Conservation (phyloP, 768 basidiomycete genomes). For the Phlebiopsis gigantea region DNA sequence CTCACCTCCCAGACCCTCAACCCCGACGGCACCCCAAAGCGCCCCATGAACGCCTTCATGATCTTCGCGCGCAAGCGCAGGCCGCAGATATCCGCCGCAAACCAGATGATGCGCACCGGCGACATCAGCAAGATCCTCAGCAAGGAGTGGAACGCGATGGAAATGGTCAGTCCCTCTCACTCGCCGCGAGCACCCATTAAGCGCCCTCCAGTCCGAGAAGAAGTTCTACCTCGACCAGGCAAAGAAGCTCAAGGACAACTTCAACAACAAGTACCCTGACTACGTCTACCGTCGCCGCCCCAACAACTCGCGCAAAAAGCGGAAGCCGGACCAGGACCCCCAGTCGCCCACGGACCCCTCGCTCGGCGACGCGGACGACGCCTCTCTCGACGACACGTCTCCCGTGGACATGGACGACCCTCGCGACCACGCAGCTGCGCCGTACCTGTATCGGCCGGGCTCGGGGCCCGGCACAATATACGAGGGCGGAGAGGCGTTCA, state of each 20-base stretch:
- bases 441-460: slow-evolving; percentile 20
- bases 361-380: slow-evolving; percentile 30
- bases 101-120: slow-evolving; percentile 86
- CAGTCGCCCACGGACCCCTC: slow-evolving; percentile 27
- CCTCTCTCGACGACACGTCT: slow-evolving; percentile 32
- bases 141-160: slow-evolving; percentile 83
- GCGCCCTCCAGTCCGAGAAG: slow-evolving; percentile 59
- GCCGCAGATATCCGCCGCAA: slow-evolving; percentile 81
- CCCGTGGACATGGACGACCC: slow-evolving; percentile 31
- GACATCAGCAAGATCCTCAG: slow-evolving; percentile 86
- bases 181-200: neutral
- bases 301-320: slow-evolving; percentile 76
- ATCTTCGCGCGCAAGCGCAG: slow-evolving; percentile 80
- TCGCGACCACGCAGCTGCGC: slow-evolving; percentile 13
- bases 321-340: slow-evolving; percentile 32
- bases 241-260: slow-evolving; percentile 78
- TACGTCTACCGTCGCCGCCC: slow-evolving; percentile 86
- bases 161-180: slow-evolving; percentile 43
- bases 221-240: slow-evolving; percentile 87
- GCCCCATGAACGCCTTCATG: slow-evolving; percentile 94
- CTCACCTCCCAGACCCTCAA: slow-evolving; percentile 79
- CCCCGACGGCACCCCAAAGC: slow-evolving; percentile 82
- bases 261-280: slow-evolving; percentile 83
- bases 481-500: slow-evolving; percentile 13
- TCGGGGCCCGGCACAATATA: slow-evolving; percentile 14